Evolutionary conservation across 1,139 yeast species (phyloP), one percentile per base, ranked within the genome.

Genomic region (Hyphopichia wangnamkhiaoensis): DNA sequence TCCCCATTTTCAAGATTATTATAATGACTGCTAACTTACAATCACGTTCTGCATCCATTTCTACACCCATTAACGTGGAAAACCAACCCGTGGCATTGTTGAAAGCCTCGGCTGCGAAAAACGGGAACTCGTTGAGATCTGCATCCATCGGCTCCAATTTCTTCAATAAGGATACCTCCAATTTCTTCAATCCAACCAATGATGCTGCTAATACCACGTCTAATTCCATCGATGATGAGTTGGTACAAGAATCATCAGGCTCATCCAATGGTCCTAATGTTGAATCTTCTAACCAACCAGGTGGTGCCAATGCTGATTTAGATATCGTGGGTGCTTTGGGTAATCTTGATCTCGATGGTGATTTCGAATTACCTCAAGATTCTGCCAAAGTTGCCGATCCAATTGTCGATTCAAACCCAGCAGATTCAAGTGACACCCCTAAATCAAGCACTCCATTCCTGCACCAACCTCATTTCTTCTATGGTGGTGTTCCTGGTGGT

Each of bases 281-380:
- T 15, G 18, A 8, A 13, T 4, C 30, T 7, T n/a, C n/a, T n/a
- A n/a, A 4, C 20, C 28, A 23, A 17, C 12, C 34, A 20, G 19
- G 13, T 8, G 12, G 16, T 8, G 21, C 26, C n/a, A 20, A 20
- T 18, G 21, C 44, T 39, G 58, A 59, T 33, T 59, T 70, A 47
- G 76, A 70, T 42, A 67, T 71, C 29, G 74, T 71, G 25, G 75
- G 72, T 6, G 74, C 76, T 7, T 55, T 71, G 31, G 65, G 64
- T 31, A 68, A 61, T 35, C 59, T 71, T 34, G 63, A 69, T 47
- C 58, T 71, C 43, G 74, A 69, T 42, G 74, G 63, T 20, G 75
- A 68, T 15, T 49, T 56, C 36, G 53, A 44, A 7, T 37, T 47
- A 24, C 33, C 45, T 18, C 33, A 37, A 15, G 36, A 35, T 18